A percentile compares a stretch with the other conserved stretches of the same genome.
These are phyloP conservation scores for Serpula lacrymans DNA, from an alignment of 768 basidiomycete species.

Conservation along the genomic window DNA sequence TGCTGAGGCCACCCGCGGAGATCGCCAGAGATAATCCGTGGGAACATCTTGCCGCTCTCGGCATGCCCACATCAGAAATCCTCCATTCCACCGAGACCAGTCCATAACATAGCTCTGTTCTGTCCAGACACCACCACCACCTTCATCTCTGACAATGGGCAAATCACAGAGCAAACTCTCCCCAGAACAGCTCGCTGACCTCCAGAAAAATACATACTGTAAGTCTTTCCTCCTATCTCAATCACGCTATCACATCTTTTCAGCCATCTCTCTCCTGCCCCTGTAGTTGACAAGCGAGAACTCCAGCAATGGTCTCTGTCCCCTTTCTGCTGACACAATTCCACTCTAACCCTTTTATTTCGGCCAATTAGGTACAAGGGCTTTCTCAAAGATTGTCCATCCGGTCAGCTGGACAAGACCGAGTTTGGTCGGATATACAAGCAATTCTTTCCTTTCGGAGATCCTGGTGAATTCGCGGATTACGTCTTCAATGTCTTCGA, in stretches of 20 bases:
- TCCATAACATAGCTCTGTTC: no score
- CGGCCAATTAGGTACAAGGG: conserved; percentile 84
- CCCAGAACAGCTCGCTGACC: conserved; percentile 87
- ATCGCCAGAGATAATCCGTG: no score
- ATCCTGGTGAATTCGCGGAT: conserved; percentile 94
- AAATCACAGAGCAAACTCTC: conserved; percentile 96
- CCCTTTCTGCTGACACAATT: conserved; percentile 5
- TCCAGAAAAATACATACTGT: conserved; percentile 99
- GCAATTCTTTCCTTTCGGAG: conserved; percentile 99
- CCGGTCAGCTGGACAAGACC: conserved; percentile 91
- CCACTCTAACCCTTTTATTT: conserved; percentile 8
- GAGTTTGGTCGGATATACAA: conserved; percentile 98
- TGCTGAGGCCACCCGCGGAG: no score
- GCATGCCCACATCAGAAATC: no score
- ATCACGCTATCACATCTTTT: conserved; percentile 7
- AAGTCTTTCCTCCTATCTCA: conserved; percentile 22
- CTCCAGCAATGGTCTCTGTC: conserved; percentile 82
- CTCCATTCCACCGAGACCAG: no score
- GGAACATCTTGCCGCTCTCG: no score
- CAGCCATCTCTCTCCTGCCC: conserved; percentile 12
- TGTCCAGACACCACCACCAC: conserved; percentile 11
- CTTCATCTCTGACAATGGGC: conserved; percentile 67
- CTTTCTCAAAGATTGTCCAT: conserved; percentile 97
- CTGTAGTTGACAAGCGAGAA: conserved; percentile 94
- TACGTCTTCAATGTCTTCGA: conserved; percentile 99